phyloP scores from a whole-genome alignment of 352 stramenopile species.

The Saprolegnia parasitica region DNA sequence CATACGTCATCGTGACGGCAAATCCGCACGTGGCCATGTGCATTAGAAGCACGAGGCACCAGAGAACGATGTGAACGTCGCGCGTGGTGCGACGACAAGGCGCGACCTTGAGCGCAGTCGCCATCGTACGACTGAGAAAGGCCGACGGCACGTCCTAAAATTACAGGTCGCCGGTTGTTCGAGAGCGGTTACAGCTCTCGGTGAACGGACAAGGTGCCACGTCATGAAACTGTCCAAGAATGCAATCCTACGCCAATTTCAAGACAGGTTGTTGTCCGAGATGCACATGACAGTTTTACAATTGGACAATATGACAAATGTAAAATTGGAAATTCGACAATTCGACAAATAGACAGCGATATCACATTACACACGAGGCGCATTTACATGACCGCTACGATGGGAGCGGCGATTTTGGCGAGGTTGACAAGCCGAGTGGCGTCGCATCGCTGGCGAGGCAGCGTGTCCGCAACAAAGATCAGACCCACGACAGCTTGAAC shows the following conservation, averaged over 20 bases:
- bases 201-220: too few species aligned
- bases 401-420: background rate
- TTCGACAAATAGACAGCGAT: too few species aligned
- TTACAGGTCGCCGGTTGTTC: background rate
- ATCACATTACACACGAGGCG: too few species aligned
- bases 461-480: constrained; percentile 68
- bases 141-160: background rate
- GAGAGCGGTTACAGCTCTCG: too few species aligned
- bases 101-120: too few species aligned
- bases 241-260: too few species aligned
- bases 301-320: too few species aligned
- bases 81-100: too few species aligned
- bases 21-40: background rate
- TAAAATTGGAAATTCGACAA: too few species aligned
- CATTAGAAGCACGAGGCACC: background rate
- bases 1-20: background rate
- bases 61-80: background rate
- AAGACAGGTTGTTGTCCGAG: too few species aligned
- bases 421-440: background rate
- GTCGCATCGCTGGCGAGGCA: constrained; percentile 13
- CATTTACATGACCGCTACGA: background rate
- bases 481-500: constrained; percentile 53
- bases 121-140: background rate
- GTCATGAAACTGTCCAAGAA: too few species aligned
- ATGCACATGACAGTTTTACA: too few species aligned